These are phyloP conservation scores for Hypsizygus marmoreus DNA, from an alignment of 768 basidiomycete species.

Conservation along the genomic window DNA sequence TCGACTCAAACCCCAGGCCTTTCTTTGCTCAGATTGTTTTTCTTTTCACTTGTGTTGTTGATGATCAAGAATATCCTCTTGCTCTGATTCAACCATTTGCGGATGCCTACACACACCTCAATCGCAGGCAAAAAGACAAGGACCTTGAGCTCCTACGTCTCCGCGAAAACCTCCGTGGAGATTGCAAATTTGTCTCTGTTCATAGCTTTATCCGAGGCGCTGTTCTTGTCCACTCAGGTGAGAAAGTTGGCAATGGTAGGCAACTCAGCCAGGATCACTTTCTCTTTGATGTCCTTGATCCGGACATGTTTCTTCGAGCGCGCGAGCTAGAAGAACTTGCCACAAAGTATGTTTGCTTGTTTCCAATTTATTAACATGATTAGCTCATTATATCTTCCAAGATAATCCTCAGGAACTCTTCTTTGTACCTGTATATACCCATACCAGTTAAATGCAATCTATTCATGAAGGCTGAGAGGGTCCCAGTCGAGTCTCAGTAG, in stretches of 20 bases:
- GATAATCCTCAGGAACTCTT: too few species aligned
- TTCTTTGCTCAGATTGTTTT: slow-evolving; percentile 5
- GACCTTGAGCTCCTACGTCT: slow-evolving; percentile 9
- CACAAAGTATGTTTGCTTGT: slow-evolving; percentile 3
- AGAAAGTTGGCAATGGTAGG: neutral
- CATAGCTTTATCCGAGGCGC: slow-evolving; percentile 9
- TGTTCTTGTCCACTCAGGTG: slow-evolving; percentile 9
- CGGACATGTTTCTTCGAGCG: slow-evolving; percentile 12
- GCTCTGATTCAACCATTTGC: slow-evolving; percentile 12
- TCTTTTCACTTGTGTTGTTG: slow-evolving; percentile 10
- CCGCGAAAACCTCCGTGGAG: neutral
- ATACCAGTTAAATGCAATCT: too few species aligned
- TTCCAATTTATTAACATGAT: neutral
- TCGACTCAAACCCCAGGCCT: neutral
- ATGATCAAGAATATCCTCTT: slow-evolving; percentile 3
- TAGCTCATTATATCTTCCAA: too few species aligned
- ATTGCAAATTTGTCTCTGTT: slow-evolving; percentile 10
- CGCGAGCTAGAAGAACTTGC: neutral
- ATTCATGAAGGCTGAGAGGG: too few species aligned
- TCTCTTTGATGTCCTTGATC: slow-evolving; percentile 11
- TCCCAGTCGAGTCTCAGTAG: too few species aligned
- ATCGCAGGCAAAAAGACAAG: slow-evolving; percentile 2
- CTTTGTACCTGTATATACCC: too few species aligned
- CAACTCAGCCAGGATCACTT: slow-evolving; percentile 5
- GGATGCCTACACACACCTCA: neutral